These are phyloP conservation scores for Fusarium mexicanum DNA, from an alignment of 2,329 filamentous ascomycete genomes.

Conservation along the genomic window DNA sequence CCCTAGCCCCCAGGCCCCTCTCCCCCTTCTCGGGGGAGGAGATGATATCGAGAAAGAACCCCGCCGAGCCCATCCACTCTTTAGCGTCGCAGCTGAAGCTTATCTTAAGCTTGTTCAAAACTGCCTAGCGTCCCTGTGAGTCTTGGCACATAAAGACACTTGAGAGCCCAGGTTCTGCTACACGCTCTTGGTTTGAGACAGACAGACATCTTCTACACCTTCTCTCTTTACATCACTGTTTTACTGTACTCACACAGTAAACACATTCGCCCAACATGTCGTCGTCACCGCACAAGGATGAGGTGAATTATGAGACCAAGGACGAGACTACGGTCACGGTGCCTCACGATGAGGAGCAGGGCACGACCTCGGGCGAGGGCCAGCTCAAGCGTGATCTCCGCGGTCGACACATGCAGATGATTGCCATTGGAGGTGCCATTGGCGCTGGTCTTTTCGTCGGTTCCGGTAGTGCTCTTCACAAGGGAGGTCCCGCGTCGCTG, in stretches of 20 bases:
- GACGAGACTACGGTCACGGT: constrained; percentile 15
- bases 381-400: constrained; percentile 70
- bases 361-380: constrained; percentile 12
- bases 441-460: constrained; percentile 89
- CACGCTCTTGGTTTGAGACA: not conserved
- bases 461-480: constrained; percentile 75
- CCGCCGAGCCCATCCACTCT: not conserved
- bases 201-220: not conserved
- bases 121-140: not conserved
- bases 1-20: too few relatives aligned
- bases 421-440: constrained; percentile 74
- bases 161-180: not conserved
- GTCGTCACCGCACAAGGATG: constrained; percentile 15
- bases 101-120: constrained; percentile 27
- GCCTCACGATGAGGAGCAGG: constrained; percentile 27
- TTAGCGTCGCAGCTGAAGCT: constrained; percentile 13
- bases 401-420: constrained; percentile 92
- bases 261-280: constrained; percentile 6
- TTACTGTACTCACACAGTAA: not conserved
- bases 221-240: not conserved
- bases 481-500: constrained; percentile 80
- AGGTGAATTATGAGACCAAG: constrained; percentile 24
- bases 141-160: constrained; percentile 20
- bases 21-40: constrained; percentile 10
- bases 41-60: constrained; percentile 18